Conservation (phyloP, 2,329 filamentous ascomycete species). For the Aureobasidium sp. region DNA sequence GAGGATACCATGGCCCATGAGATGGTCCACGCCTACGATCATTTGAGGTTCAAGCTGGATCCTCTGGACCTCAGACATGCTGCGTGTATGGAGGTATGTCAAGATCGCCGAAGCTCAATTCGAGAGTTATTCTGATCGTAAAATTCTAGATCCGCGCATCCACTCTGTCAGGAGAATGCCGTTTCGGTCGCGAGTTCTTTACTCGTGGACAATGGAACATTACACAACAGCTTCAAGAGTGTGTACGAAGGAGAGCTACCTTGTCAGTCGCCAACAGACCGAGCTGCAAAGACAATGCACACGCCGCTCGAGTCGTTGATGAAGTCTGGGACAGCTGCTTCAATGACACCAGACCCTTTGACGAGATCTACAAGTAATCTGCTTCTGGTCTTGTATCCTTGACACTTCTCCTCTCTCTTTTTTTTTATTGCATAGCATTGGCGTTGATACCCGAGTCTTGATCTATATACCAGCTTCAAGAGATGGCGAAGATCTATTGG, state of each 20-base stretch:
- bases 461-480: not conserved
- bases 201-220: conserved; percentile 77
- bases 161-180: conserved; percentile 87
- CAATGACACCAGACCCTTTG: conserved; percentile 85
- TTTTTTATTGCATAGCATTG: conserved; percentile 5
- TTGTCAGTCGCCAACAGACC: conserved; percentile 71
- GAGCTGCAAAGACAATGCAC: conserved; percentile 72
- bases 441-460: not conserved
- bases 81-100: conserved; percentile 78
- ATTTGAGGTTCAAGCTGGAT: conserved; percentile 65
- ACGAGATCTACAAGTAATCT: conserved; percentile 77
- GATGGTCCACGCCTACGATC: conserved; percentile 16
- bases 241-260: conserved; percentile 73
- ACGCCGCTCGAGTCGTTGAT: conserved; percentile 82
- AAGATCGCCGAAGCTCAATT: not conserved
- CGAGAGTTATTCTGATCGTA: not conserved
- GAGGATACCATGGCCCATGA: conserved; percentile 53
- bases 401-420: not conserved
- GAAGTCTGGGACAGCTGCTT: conserved; percentile 99
- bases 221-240: conserved; percentile 88
- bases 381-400: not conserved
- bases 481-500: not conserved
- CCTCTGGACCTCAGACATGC: conserved; percentile 76
- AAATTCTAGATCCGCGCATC: conserved; percentile 67
- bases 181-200: conserved; percentile 80